Base-by-base conservation (phyloP, 2,329 filamentous ascomycete species). In the Diaporthe eres region DNA sequence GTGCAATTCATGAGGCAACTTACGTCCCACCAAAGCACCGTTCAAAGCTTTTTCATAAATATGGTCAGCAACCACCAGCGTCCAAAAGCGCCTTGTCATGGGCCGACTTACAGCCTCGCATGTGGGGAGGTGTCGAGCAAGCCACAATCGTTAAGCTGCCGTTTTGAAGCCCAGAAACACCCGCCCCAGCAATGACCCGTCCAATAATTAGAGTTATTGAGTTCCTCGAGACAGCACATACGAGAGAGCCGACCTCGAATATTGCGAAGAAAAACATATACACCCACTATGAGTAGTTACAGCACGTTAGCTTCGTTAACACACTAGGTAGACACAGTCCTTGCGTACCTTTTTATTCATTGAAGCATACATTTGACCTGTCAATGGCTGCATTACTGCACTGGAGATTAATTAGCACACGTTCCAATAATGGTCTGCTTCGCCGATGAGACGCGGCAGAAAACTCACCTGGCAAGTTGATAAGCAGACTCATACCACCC, bases 401-500 rank as follows among this genome's bases (percentile, higher is more conserved):
- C 57, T 61, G 15, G 22, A 61, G 34, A 61, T n/a, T 25, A 1
- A 25, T 61, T 37, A 61, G 34, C 34, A 39, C 22, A 17, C 7
- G 22, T 12, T 25, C 39, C 22, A 13, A 7, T 10, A 39, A 39
- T 39, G 22, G 34, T 15, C 37, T 10, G 22, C 22, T 61, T 42
- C 22, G 19, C 49, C 39, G 39, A 10, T 7, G 22, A 68, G 42
- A 25, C 25, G n/a, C 22, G 42, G 8, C 15, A 10, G 19, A 6
- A 8, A 49, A 47, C 63, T 19, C 22, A 49, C 63, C 63, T 68
- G 42, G 63, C 63, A 34, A 68, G 63, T 47, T 68, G 42, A 37
- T 68, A 68, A 47, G 63, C 63, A 31, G 63, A 68, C 22, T 53
- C 63, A 49, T 68, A 68, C 63, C 63, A 68, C 5, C 63, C 63